Percentiles rank a stretch among this genome's conserved stretches.
Conservation (phyloP, 225 moss, liverwort and hornwort species). For the Marchantia polymorpha region DNA sequence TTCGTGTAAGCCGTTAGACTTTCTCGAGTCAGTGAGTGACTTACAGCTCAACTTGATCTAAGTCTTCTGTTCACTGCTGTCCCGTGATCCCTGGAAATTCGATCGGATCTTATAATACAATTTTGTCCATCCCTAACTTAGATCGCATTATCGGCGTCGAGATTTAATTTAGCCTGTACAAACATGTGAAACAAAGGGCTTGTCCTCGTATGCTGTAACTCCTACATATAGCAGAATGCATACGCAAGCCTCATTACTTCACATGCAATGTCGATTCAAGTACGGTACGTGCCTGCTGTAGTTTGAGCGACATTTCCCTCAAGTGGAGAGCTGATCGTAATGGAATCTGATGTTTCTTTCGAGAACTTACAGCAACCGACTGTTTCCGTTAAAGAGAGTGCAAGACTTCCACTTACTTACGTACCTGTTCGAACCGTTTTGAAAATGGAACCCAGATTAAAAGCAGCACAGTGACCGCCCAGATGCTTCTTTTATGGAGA, state of each 20-base stretch:
- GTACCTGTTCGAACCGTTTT: not conserved
- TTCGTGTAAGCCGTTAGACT: not conserved
- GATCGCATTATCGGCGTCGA: not conserved
- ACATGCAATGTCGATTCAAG: not conserved
- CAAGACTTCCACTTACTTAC: not conserved
- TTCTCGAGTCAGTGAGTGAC: not conserved
- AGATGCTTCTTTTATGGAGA: not conserved
- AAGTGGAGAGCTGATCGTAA: not conserved
- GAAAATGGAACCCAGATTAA: not conserved
- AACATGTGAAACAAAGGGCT: not conserved
- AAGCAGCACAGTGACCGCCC: not conserved
- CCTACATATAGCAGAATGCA: not conserved
- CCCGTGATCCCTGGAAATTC: not conserved
- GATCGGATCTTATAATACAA: not conserved
- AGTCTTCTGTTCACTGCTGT: not conserved
- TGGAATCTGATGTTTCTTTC: not conserved
- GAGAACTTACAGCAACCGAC: not conserved
- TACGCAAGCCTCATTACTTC: not conserved
- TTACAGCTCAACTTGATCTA: slow-evolving; percentile 6
- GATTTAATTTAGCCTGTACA: not conserved
- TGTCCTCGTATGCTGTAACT: not conserved
- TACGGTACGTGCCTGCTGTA: not conserved
- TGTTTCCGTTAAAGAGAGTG: not conserved
- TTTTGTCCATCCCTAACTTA: not conserved
- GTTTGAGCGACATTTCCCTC: not conserved